Evolutionary conservation across 2,329 filamentous ascomycete genomes (phyloP), one percentile per base, ranked within the genome.

Genomic region (Xylariomycetidae sp.): DNA sequence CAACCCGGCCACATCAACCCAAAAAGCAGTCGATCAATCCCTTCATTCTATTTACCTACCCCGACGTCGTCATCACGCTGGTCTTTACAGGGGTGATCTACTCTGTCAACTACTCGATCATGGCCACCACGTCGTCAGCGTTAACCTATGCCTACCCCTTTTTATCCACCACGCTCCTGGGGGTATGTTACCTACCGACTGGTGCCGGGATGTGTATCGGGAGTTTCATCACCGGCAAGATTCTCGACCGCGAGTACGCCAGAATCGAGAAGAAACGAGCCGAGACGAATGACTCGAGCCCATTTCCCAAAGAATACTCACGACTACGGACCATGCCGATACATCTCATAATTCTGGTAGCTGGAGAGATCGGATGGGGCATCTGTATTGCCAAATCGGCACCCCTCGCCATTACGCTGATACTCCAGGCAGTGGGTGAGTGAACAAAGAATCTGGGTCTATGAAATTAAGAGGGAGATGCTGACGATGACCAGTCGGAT

Each of bases 61-160:
- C 50, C 0, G 56, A 62, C 18, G 46, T 60, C 6, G 38, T 46
- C 5, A 36, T 56, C 4, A 55, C 48, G 2, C 34, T 62, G 8
- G 32, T 48, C 6, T 59, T 55, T 27, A 57, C 57, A 0, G 55
- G 52, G 13, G 40, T 62, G 1, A 49, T 59, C 9, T 60, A 60
- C 36, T 51, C 53, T 7, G 48, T 59, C 14, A 58, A 56, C 40
- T 58, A 57, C 34, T 59, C 53, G 4, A 46, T 59, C n/a, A 57
- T 51, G 2, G 51, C 56, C 1, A 59, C 58, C 8, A 53, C 59
- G 19, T 57, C 58, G 1, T 57, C 55, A 2, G 49, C 57, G 0
- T 56, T 60, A 31, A 37, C 44, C 2, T 45, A 39, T 8, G 40
- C 43, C 10, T 59, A 52, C 29, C 40, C 42, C n/a, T 51, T 37